Evolutionary conservation across 2,329 filamentous ascomycete species (phyloP).

Genomic region (Alternaria ventricosa): DNA sequence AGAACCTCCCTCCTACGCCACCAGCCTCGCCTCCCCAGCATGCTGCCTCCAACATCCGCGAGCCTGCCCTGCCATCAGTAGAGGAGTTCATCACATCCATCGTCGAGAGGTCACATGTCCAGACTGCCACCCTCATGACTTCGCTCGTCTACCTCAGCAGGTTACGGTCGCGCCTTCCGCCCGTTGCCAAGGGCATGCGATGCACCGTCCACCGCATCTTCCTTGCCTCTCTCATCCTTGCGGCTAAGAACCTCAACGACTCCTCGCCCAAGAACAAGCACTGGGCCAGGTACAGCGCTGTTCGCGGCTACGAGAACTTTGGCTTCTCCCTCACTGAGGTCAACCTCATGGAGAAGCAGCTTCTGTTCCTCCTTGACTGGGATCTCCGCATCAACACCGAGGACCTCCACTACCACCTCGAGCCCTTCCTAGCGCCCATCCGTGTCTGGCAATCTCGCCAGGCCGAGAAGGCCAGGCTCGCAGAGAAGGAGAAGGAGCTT

Average conservation of each 20-base stretch:
- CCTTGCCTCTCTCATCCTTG: conserved; percentile 80
- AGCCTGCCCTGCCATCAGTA: conserved; percentile 71
- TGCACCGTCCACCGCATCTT: conserved; percentile 99
- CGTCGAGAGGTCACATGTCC: conserved; percentile 91
- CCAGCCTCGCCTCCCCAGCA: conserved; percentile 65
- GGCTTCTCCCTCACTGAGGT: conserved; percentile 95
- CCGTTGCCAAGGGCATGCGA: conserved; percentile 92
- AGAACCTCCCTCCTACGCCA: conserved; percentile 63
- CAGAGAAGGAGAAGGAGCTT: conserved; percentile 52
- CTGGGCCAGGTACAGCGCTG: conserved; percentile 91
- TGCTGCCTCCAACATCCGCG: conserved; percentile 55
- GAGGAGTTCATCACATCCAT: conserved; percentile 92
- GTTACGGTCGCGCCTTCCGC: conserved; percentile 82
- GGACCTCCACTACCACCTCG: conserved; percentile 86
- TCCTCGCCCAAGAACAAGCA: conserved; percentile 99
- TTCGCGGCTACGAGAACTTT: conserved; percentile 76
- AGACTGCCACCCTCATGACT: conserved; percentile 97
- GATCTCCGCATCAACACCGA: conserved; percentile 84
- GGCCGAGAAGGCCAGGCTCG: conserved; percentile 60
- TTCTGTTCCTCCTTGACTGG: conserved; percentile 94
- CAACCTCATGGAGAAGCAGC: conserved; percentile 99
- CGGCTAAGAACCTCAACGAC: conserved; percentile 98
- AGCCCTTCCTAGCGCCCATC: conserved; percentile 87
- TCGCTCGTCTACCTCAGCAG: conserved; percentile 91
- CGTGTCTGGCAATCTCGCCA: conserved; percentile 64